Evolutionary conservation across 169 alveolate genomes (phyloP), one percentile per base, ranked within the genome.

Genomic region (Eimeria sp.): DNA sequence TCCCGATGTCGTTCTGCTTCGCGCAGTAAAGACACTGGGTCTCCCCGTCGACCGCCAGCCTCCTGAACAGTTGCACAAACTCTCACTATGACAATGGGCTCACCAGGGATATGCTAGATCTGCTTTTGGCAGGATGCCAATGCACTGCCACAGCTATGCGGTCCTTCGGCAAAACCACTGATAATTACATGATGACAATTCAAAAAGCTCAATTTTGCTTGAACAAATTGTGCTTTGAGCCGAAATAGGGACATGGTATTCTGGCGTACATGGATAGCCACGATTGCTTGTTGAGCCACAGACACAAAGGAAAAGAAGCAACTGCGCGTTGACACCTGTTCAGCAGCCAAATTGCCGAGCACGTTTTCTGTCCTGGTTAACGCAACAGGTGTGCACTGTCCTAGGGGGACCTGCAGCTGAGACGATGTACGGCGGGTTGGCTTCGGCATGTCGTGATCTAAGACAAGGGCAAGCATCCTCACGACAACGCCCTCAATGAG

Each of bases 1-100:
- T 25, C 57, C 7, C 92, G 73, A 34, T 57, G 51, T 7, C 25
- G 92, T 84, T 54, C 76, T 30, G 92, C 92, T 57, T 84, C 92
- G 27, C 76, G 76, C 76, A 57, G 78, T 40, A 84, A 40, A 27
- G 40, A 57, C 57, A 84, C 78, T 10, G 76, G 78, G 14, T 84
- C 92, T 18, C 75, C 92, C 54, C 78, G 75, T 30, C 76, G 78
- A 25, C 92, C 92, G 34, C 78, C 92, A 51, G 92, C 92, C 61
- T 84, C 92, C 92, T 84, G 78, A 54, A 84, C 40, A 20, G 22
- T 49, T 20, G n/a, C 67, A 30, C 89, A n/a, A 13, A 34, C 40
- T 34, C 40, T 34, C 2, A 34, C 40, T 9, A 25, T 65, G 45
- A 9, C 22, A 25, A 5, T n/a, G 43, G 27, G n/a, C n/a, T 25